Percentiles rank a stretch among this genome's conserved stretches.
These are phyloP conservation scores for Trichoderma gracile DNA, from an alignment of 2,329 filamentous ascomycete genomes.

Conservation along the genomic window DNA sequence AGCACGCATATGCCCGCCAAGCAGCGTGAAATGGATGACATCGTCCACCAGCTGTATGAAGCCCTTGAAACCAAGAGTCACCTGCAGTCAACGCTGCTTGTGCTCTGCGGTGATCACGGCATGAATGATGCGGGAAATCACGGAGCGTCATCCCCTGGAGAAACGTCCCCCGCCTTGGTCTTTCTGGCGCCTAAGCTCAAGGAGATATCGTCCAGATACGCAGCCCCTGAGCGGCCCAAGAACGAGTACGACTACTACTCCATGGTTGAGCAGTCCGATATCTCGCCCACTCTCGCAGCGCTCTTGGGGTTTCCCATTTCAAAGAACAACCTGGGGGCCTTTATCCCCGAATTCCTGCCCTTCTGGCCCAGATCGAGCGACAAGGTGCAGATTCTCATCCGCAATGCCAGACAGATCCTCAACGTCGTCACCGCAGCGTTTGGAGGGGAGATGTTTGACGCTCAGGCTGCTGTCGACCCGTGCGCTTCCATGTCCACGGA, in stretches of 20 bases:
- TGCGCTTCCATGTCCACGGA: conserved; percentile 40
- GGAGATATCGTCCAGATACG: conserved; percentile 47
- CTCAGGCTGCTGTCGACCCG: conserved; percentile 38
- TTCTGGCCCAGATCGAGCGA: conserved; percentile 65
- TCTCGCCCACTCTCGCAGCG: conserved; percentile 84
- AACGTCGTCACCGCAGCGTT: conserved; percentile 76
- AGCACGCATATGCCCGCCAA: conserved; percentile 92
- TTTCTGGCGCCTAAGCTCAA: conserved; percentile 86
- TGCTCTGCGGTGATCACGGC: conserved; percentile 93
- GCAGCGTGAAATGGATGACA: conserved; percentile 87
- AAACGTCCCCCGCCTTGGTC: conserved; percentile 88
- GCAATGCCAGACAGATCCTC: conserved; percentile 80
- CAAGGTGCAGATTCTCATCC: conserved; percentile 66
- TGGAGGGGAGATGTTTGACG: conserved; percentile 48
- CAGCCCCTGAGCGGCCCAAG: conserved; percentile 58
- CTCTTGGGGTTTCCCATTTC: conserved; percentile 86
- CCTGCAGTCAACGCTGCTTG: conserved; percentile 75
- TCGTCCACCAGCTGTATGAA: conserved; percentile 73
- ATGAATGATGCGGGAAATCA: conserved; percentile 99
- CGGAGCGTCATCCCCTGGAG: conserved; percentile 87
- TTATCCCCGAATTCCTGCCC: conserved; percentile 75
- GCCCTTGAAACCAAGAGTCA: conserved; percentile 71
- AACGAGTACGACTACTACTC: conserved; percentile 82
- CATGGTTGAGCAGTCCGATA: conserved; percentile 88
- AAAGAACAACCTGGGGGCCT: conserved; percentile 84